Evolutionary conservation across 345 rosid genomes (phyloP).

Genomic region (Psidium guajava): DNA sequence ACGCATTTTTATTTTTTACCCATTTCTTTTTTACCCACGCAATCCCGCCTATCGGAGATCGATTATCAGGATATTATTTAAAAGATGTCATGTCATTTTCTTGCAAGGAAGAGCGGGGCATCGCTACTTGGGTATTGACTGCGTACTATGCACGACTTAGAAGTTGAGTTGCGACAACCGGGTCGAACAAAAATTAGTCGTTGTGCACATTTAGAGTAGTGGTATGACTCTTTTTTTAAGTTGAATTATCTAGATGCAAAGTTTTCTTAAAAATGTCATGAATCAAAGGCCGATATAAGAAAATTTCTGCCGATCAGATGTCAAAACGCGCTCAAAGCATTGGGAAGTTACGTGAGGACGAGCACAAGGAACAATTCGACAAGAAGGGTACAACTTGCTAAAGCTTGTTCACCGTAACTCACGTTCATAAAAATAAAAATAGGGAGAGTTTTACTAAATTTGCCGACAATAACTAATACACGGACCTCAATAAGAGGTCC

Average conservation of each 20-base stretch:
- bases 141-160: not conserved
- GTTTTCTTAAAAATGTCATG: not conserved
- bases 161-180: not conserved
- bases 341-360: not conserved
- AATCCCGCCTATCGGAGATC: not conserved
- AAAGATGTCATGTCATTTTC: no score
- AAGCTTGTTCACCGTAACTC: not conserved
- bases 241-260: not conserved
- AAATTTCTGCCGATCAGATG: not conserved
- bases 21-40: no score
- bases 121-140: not conserved
- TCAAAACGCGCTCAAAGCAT: not conserved
- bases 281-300: not conserved
- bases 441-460: not conserved
- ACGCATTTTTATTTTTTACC: not conserved
- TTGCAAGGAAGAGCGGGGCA: no score
- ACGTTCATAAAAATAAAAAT: not conserved
- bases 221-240: not conserved
- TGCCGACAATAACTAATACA: not conserved
- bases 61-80: not conserved
- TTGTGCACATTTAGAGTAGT: not conserved
- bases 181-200: not conserved
- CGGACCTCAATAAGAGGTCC: not conserved
- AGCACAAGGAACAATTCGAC: not conserved
- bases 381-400: not conserved